Evolutionary conservation across 306 rosid genomes (phyloP).

Genomic region (Rosa rugosa): DNA sequence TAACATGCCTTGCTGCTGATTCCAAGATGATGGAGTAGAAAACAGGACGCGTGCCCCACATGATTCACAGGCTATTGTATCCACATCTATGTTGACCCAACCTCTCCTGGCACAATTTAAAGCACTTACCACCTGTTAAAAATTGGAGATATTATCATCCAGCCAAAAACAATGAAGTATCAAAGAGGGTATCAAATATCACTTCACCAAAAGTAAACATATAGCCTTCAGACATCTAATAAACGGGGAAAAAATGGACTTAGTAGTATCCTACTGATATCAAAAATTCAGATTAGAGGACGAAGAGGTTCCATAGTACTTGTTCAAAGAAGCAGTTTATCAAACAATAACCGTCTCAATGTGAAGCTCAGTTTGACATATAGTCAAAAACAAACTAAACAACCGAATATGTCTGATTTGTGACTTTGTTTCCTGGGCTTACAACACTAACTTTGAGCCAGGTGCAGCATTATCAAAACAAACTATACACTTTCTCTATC

Average conservation of each 20-base stretch:
- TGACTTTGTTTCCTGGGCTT: not conserved
- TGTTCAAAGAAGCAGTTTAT: not conserved
- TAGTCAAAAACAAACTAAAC: not conserved
- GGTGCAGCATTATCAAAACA: not conserved
- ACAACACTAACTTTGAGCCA: not conserved
- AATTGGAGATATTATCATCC: conserved; percentile 15
- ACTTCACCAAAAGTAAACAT: not conserved
- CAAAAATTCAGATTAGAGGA: not conserved
- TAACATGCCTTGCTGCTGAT: conserved; percentile 73
- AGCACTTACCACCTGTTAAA: conserved; percentile 70
- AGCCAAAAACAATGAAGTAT: not conserved
- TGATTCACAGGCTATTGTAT: conserved; percentile 77
- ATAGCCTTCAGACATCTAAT: not conserved
- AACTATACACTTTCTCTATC: not conserved
- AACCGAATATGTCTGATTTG: not conserved
- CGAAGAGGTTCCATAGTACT: not conserved
- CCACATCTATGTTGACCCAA: conserved; percentile 83
- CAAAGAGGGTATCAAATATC: too few relatives aligned
- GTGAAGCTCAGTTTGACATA: not conserved
- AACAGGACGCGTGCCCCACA: conserved; percentile 82
- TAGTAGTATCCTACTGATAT: not conserved
- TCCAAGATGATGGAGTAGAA: conserved; percentile 86
- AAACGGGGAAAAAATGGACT: not conserved
- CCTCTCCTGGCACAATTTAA: conserved; percentile 96
- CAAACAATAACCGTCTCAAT: not conserved